Evolutionary conservation across 176 grass and related monocot genomes (phyloP).

Genomic region (Carex parvula): DNA sequence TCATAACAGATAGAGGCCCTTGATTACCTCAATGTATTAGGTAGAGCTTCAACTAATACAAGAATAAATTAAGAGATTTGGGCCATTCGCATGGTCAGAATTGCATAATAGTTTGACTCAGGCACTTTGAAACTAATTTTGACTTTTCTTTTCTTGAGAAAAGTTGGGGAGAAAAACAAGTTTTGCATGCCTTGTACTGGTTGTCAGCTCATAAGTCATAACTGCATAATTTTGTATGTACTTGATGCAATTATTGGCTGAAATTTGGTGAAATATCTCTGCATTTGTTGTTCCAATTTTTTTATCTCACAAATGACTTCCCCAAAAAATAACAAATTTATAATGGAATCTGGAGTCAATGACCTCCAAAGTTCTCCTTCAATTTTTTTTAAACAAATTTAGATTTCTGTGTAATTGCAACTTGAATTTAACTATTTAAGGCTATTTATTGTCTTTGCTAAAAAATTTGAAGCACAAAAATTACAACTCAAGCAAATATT

Average conservation of each 20-base stretch:
- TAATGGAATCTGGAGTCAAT: too few species aligned
- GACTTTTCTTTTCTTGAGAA: neutral
- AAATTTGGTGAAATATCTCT: too few species aligned
- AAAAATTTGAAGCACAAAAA: neutral
- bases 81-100: slow-evolving; percentile 8
- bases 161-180: neutral
- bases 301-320: too few species aligned
- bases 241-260: too few species aligned
- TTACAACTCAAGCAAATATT: neutral
- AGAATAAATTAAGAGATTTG: neutral
- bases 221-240: too few species aligned
- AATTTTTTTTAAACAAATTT: neutral
- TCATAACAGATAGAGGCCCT: too few species aligned
- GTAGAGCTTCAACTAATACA: too few species aligned
- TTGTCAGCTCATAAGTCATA: too few species aligned
- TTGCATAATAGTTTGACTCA: neutral
- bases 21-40: neutral
- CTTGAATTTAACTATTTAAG: neutral
- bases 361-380: too few species aligned
- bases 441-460: neutral
- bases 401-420: neutral
- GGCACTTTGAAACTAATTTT: slow-evolving; percentile 6
- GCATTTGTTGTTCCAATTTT: too few species aligned
- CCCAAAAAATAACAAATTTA: too few species aligned
- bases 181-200: neutral